phyloP scores from a whole-genome alignment of 768 basidiomycete species.

The Russula sp. region DNA sequence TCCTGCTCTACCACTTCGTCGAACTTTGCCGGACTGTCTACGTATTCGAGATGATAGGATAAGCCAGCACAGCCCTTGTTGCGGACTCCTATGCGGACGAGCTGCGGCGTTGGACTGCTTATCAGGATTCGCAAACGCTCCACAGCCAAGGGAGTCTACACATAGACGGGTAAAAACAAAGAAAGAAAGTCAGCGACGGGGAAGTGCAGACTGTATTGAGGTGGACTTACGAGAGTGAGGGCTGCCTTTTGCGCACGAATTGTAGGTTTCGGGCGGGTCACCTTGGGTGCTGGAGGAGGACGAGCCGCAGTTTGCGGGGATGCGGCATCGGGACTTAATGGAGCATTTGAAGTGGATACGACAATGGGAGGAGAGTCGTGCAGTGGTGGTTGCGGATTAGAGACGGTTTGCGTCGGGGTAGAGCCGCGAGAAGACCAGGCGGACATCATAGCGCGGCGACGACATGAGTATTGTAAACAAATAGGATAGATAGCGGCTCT shows the following conservation, averaged over 20 bases:
- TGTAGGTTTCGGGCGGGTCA: constrained; percentile 54
- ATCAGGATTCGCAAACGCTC: constrained; percentile 63
- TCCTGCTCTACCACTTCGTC: constrained; percentile 97
- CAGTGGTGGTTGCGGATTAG: constrained; percentile 21
- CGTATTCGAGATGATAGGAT: constrained; percentile 91
- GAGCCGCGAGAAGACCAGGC: constrained; percentile 40
- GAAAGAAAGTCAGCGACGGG: neutral
- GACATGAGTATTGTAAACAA: constrained; percentile 31
- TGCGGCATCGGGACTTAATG: constrained; percentile 49
- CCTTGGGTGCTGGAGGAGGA: constrained; percentile 62
- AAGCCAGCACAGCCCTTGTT: constrained; percentile 97
- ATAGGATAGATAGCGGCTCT: neutral
- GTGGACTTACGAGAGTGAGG: constrained; percentile 51
- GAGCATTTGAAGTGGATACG: constrained; percentile 36
- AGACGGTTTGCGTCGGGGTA: constrained; percentile 23
- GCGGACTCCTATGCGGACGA: constrained; percentile 90
- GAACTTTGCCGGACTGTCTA: constrained; percentile 81
- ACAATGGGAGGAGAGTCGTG: constrained; percentile 47
- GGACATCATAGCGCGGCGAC: constrained; percentile 61
- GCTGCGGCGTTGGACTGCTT: constrained; percentile 78
- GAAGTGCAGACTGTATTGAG: neutral
- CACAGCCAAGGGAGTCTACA: constrained; percentile 75
- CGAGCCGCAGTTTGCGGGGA: constrained; percentile 67
- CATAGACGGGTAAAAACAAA: neutral
- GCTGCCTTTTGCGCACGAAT: constrained; percentile 72